Conservation (phyloP, 345 rosid species). For the Aegle marmelos region DNA sequence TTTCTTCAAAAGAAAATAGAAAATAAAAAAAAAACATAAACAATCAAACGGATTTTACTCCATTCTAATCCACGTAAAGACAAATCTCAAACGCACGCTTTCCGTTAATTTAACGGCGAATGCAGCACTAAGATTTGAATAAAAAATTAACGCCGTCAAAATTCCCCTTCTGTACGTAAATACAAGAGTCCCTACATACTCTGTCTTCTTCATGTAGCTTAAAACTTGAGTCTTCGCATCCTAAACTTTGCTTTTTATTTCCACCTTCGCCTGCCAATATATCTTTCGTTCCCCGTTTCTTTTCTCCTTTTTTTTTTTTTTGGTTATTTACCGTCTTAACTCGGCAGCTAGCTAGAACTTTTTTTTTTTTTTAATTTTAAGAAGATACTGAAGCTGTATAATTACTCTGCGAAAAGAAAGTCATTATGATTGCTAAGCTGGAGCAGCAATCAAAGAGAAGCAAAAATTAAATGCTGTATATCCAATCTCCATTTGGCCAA, state of each 20-base stretch:
- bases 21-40: too few species aligned
- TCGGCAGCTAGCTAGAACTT: too few species aligned
- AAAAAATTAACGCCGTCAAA: constrained; percentile 39
- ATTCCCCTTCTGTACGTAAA: constrained; percentile 26
- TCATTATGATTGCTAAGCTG: too few species aligned
- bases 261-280: background rate
- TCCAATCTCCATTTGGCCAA: too few species aligned
- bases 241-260: background rate
- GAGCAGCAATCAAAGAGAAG: too few species aligned
- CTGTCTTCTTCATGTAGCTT: constrained; percentile 9
- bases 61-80: background rate
- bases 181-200: constrained; percentile 8
- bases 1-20: background rate
- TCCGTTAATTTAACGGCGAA: constrained; percentile 51
- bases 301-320: too few species aligned
- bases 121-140: background rate
- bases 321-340: too few species aligned
- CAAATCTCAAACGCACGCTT: background rate
- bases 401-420: background rate
- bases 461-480: too few species aligned
- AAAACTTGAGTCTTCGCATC: constrained; percentile 31
- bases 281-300: too few species aligned
- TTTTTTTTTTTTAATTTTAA: too few species aligned
- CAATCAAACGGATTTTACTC: constrained; percentile 15
- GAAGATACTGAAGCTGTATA: background rate